phyloP scores from a whole-genome alignment of 371 early-diverging fungal species.

The Mucor mucedo region DNA sequence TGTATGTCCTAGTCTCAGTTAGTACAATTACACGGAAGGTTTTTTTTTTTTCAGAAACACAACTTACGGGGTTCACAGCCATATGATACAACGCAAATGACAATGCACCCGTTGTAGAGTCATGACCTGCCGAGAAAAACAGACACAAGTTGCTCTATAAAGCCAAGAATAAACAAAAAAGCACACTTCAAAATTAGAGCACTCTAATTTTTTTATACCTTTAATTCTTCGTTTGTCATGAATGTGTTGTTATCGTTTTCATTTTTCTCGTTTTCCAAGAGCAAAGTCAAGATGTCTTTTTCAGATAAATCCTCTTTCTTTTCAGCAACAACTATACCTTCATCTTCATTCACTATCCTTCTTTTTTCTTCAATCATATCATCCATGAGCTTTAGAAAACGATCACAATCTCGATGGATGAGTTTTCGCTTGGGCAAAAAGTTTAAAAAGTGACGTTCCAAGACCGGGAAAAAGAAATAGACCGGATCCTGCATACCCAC shows the following conservation, averaged over 20 bases:
- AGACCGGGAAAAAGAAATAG: slow-evolving; percentile 50
- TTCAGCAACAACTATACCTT: background rate
- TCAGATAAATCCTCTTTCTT: background rate
- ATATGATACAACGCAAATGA: slow-evolving; percentile 48
- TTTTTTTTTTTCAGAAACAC: slow-evolving; percentile 6
- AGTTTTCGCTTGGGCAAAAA: slow-evolving; percentile 28
- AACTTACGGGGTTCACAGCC: slow-evolving; percentile 46
- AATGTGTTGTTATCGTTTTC: background rate
- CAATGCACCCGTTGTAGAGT: slow-evolving; percentile 58
- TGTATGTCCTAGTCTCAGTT: slow-evolving; percentile 18
- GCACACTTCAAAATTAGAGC: background rate
- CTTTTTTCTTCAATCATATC: slow-evolving; percentile 12
- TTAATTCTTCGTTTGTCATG: slow-evolving; percentile 12
- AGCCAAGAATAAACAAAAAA: background rate
- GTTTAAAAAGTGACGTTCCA: slow-evolving; percentile 29
- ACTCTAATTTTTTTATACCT: background rate
- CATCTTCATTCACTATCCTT: background rate
- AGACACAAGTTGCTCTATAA: slow-evolving; percentile 23
- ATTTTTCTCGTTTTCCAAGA: slow-evolving; percentile 15
- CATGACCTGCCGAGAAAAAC: slow-evolving; percentile 52
- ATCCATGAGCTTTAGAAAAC: slow-evolving; percentile 12
- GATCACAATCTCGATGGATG: slow-evolving; percentile 30
- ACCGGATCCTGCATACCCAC: slow-evolving; percentile 32
- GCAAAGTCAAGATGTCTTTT: slow-evolving; percentile 23
- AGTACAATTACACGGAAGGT: background rate